A percentile compares a stretch with the other conserved stretches of the same genome.
phyloP scores from a whole-genome alignment of 2,329 filamentous ascomycete genomes.

The Coniella lustricola region DNA sequence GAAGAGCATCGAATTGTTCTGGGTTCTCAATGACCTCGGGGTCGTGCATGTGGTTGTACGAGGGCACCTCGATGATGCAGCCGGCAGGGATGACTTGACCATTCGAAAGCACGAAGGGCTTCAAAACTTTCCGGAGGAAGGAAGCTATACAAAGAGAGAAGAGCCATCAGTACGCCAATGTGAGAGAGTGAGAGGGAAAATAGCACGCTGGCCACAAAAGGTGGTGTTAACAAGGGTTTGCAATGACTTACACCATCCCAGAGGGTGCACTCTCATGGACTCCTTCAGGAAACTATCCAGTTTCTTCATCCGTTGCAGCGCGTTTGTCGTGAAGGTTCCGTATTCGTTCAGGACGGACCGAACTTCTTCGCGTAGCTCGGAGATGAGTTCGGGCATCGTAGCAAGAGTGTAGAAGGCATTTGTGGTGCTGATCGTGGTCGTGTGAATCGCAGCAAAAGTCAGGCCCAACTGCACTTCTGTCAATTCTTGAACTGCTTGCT shows the following conservation, averaged over 20 bases:
- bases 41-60: slow-evolving; percentile 31
- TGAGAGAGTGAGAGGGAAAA: background rate
- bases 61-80: slow-evolving; percentile 35
- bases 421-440: slow-evolving; percentile 38
- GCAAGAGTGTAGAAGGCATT: slow-evolving; percentile 47
- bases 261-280: slow-evolving; percentile 23
- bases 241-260: slow-evolving; percentile 24
- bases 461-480: slow-evolving; percentile 36
- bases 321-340: slow-evolving; percentile 22
- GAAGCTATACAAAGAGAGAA: slow-evolving; percentile 24
- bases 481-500: slow-evolving; percentile 28
- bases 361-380: slow-evolving; percentile 46
- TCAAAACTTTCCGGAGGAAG: slow-evolving; percentile 43
- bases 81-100: slow-evolving; percentile 42
- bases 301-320: slow-evolving; percentile 27
- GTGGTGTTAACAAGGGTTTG: background rate
- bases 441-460: slow-evolving; percentile 45
- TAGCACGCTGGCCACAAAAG: background rate
- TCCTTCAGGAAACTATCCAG: slow-evolving; percentile 28
- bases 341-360: slow-evolving; percentile 28
- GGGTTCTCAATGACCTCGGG: slow-evolving; percentile 29
- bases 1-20: slow-evolving; percentile 31
- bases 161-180: background rate
- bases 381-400: slow-evolving; percentile 40
- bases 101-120: slow-evolving; percentile 45